Evolutionary conservation across 768 basidiomycete genomes (phyloP).

Genomic region (Serpula lacrymans): DNA sequence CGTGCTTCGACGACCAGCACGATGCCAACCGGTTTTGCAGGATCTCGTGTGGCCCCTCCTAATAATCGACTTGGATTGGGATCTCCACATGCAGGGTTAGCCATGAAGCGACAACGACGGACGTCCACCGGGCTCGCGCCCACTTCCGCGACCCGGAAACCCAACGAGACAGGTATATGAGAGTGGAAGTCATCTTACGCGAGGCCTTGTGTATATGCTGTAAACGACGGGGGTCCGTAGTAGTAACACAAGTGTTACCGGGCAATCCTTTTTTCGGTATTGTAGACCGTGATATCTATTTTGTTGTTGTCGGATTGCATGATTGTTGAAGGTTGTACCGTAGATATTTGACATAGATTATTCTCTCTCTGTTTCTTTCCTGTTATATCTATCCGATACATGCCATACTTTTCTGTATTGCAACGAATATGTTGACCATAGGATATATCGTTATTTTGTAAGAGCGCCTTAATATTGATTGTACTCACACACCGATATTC

Average conservation of each 20-base stretch:
- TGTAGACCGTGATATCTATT: constrained; percentile 26
- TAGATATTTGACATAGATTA: constrained; percentile 31
- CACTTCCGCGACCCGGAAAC: constrained; percentile 30
- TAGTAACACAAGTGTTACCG: too few species aligned
- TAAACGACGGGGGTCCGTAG: too few species aligned
- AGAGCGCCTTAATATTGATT: too few species aligned
- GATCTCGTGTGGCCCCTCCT: constrained; percentile 36
- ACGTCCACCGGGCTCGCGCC: constrained; percentile 55
- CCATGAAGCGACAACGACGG: constrained; percentile 81
- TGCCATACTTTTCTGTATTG: constrained; percentile 10
- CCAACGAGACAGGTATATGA: constrained; percentile 16
- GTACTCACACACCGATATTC: too few species aligned
- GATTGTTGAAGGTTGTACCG: constrained; percentile 34
- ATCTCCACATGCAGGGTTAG: constrained; percentile 17
- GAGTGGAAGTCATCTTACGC: background rate
- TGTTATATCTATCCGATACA: constrained; percentile 11
- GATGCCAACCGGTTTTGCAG: constrained; percentile 43
- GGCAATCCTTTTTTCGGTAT: constrained; percentile 8
- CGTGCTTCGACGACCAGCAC: constrained; percentile 66
- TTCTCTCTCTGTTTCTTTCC: constrained; percentile 18
- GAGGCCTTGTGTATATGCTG: too few species aligned
- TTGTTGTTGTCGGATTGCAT: constrained; percentile 29
- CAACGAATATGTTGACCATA: constrained; percentile 21
- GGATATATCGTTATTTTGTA: constrained; percentile 29
- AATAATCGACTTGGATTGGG: constrained; percentile 22